Evolutionary conservation across 208 protist genomes (phyloP).

Genomic region (Balamuthia mandrillaris): DNA sequence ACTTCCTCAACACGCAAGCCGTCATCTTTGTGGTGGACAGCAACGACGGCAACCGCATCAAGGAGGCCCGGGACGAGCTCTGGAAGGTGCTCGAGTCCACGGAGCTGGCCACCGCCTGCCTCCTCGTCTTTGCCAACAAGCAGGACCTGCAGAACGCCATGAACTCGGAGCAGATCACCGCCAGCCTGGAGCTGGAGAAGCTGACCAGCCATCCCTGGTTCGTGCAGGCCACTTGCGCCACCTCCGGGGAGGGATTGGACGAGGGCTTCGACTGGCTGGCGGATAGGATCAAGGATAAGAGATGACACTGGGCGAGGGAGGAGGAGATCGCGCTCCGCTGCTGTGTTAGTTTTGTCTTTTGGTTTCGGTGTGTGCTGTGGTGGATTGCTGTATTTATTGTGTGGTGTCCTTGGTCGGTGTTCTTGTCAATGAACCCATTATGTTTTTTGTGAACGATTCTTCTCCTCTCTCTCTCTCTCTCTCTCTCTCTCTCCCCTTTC

Average conservation of each 20-base stretch:
- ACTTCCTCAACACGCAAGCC: slow-evolving; percentile 81
- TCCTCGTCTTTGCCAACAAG: slow-evolving; percentile 88
- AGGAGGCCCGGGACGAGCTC: slow-evolving; percentile 68
- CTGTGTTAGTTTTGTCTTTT: background rate
- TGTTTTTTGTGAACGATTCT: too few species aligned
- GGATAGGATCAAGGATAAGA: slow-evolving; percentile 46
- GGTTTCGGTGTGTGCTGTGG: background rate
- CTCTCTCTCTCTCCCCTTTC: too few species aligned
- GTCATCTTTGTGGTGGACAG: slow-evolving; percentile 85
- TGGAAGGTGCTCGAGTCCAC: slow-evolving; percentile 79
- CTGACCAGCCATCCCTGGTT: slow-evolving; percentile 72
- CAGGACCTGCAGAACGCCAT: slow-evolving; percentile 82
- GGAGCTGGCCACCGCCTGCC: slow-evolving; percentile 75
- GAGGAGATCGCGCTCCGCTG: background rate
- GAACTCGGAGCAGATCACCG: slow-evolving; percentile 55
- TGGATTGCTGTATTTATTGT: background rate
- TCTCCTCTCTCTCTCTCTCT: too few species aligned
- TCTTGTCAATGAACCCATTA: too few species aligned
- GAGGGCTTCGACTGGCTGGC: slow-evolving; percentile 79
- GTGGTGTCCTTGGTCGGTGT: background rate
- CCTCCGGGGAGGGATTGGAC: slow-evolving; percentile 75
- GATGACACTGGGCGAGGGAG: background rate
- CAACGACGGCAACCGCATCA: slow-evolving; percentile 76
- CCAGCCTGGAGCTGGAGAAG: slow-evolving; percentile 68
- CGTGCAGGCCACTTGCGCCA: slow-evolving; percentile 76